Conservation (phyloP, 2,329 filamentous ascomycete species). For the Aspergillus sojae region DNA sequence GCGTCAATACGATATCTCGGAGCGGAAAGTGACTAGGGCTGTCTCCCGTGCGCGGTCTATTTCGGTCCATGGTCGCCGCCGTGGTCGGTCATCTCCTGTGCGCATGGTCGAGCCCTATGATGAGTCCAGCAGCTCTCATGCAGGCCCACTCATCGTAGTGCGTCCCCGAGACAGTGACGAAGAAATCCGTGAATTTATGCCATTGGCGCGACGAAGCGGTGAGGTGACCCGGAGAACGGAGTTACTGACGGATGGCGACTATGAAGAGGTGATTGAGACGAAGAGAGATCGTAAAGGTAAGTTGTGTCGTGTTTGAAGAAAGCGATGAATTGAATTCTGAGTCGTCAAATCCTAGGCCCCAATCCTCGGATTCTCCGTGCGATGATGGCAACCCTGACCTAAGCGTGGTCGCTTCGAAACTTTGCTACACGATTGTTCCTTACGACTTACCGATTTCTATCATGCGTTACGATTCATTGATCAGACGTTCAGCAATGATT, state of each 20-base stretch:
- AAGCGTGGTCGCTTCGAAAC: constrained; percentile 23
- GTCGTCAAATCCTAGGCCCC: constrained; percentile 54
- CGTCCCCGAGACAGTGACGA: constrained; percentile 55
- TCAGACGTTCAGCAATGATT: neutral
- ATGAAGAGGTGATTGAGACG: constrained; percentile 61
- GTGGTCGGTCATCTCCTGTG: constrained; percentile 40
- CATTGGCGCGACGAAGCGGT: constrained; percentile 54
- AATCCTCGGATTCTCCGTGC: constrained; percentile 66
- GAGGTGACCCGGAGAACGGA: constrained; percentile 37
- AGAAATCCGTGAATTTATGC: constrained; percentile 73
- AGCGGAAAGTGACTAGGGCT: constrained; percentile 27
- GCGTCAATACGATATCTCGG: constrained; percentile 31
- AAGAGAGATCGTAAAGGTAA: constrained; percentile 95
- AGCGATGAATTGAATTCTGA: constrained; percentile 24
- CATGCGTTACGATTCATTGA: constrained; percentile 8
- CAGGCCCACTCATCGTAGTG: constrained; percentile 53
- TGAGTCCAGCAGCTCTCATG: constrained; percentile 43
- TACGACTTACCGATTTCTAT: neutral
- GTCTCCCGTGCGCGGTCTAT: constrained; percentile 39
- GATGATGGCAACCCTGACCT: constrained; percentile 73
- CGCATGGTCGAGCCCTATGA: constrained; percentile 38
- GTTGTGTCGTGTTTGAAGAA: constrained; percentile 55
- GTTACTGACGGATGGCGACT: constrained; percentile 42
- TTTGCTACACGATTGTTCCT: neutral
- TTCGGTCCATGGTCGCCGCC: constrained; percentile 36